A percentile compares a stretch with the other conserved stretches of the same genome.
Conservation (phyloP, 257 asterid species). For the Linderniella brevidens region DNA sequence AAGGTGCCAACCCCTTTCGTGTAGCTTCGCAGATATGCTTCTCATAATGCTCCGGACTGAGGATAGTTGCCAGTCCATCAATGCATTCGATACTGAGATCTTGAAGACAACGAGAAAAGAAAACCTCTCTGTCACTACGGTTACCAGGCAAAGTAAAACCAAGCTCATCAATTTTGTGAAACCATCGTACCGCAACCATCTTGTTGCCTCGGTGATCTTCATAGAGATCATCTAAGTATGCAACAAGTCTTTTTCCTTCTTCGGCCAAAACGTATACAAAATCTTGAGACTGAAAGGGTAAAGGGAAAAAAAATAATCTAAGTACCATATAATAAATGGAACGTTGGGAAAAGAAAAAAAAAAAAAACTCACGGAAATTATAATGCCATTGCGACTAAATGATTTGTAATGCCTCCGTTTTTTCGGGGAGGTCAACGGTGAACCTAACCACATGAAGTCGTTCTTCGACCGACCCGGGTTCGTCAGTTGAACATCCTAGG, state of each 20-base stretch:
- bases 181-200: conserved; percentile 93
- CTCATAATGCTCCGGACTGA: conserved; percentile 73
- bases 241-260: conserved; percentile 56
- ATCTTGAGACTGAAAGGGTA: conserved; percentile 39
- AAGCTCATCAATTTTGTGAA: conserved; percentile 95
- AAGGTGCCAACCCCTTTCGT: conserved; percentile 29
- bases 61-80: conserved; percentile 84
- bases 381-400: conserved; percentile 53
- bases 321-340: not conserved
- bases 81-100: conserved; percentile 84
- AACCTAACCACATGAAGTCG: conserved; percentile 49
- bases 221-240: conserved; percentile 72
- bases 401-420: conserved; percentile 50
- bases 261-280: conserved; percentile 78
- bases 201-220: conserved; percentile 71
- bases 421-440: conserved; percentile 54
- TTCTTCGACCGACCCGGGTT: conserved; percentile 9
- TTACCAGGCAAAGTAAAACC: conserved; percentile 67
- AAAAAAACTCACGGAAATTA: conserved; percentile 40
- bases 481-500: conserved; percentile 18
- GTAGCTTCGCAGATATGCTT: conserved; percentile 22
- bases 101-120: conserved; percentile 86
- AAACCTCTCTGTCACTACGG: conserved; percentile 83
- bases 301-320: not conserved
- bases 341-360: not conserved